phyloP scores from a whole-genome alignment of 495 filamentous ascomycete species.

The Lophium mytilinum region DNA sequence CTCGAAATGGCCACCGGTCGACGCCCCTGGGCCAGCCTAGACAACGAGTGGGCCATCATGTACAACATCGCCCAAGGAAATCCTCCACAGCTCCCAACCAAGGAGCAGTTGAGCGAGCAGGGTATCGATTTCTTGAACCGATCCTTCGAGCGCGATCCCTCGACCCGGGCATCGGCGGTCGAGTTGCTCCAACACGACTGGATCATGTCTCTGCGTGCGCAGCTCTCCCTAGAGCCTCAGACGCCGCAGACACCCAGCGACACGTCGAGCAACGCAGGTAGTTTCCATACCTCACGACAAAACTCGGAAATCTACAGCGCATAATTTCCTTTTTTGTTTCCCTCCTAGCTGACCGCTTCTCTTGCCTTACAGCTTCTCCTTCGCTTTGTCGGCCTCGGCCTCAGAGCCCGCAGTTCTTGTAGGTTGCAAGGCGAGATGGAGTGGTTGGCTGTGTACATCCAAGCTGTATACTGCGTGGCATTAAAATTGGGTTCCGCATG shows the following conservation, averaged over 20 bases:
- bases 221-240: constrained; percentile 48
- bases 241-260: constrained; percentile 25
- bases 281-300: constrained; percentile 12
- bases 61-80: constrained; percentile 99
- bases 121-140: constrained; percentile 83
- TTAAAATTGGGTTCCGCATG: not conserved
- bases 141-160: constrained; percentile 83
- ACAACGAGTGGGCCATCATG: constrained; percentile 99
- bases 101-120: constrained; percentile 72
- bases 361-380: not conserved
- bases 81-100: constrained; percentile 68
- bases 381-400: not conserved
- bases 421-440: too few relatives aligned
- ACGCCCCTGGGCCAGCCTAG: constrained; percentile 90
- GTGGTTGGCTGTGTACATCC: not conserved
- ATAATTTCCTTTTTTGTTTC: not conserved
- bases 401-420: not conserved
- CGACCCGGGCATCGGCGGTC: constrained; percentile 67
- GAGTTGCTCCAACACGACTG: constrained; percentile 94
- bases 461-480: not conserved
- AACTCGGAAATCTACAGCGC: constrained; percentile 16
- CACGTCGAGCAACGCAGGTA: constrained; percentile 15
- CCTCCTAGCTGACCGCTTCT: not conserved
- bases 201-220: constrained; percentile 64
- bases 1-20: constrained; percentile 95